Evolutionary conservation across 2,329 filamentous ascomycete species (phyloP).

Genomic region (Dichotomopilus funicola): DNA sequence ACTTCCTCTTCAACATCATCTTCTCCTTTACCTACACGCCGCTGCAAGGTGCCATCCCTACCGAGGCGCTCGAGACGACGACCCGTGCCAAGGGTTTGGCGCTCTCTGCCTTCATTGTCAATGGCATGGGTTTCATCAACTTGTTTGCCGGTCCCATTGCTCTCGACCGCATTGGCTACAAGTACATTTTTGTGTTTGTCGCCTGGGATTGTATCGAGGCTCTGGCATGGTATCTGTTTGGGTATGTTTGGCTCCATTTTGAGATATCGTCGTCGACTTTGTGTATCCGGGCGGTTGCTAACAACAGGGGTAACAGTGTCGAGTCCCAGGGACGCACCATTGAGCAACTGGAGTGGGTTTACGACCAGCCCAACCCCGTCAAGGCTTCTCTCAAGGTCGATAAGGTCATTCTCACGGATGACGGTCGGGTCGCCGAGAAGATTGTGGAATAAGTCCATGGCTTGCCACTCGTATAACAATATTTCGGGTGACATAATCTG

Average conservation of each 20-base stretch:
- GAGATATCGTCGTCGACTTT: not conserved
- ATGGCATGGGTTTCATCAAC: constrained; percentile 42
- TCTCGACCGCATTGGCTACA: constrained; percentile 37
- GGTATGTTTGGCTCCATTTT: constrained; percentile 29
- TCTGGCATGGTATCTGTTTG: constrained; percentile 39
- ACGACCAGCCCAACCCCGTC: constrained; percentile 43
- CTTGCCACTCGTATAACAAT: not conserved
- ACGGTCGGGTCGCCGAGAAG: constrained; percentile 42
- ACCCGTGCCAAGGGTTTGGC: constrained; percentile 43
- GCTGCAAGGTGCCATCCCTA: constrained; percentile 41
- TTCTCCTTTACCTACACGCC: constrained; percentile 47
- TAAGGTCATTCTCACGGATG: constrained; percentile 40
- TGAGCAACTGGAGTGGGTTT: constrained; percentile 45
- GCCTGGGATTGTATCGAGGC: constrained; percentile 41
- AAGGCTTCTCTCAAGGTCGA: constrained; percentile 43
- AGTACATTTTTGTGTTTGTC: constrained; percentile 42
- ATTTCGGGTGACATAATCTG: too few species aligned
- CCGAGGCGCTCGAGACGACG: constrained; percentile 43
- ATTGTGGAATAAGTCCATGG: constrained; percentile 23
- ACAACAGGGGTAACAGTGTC: constrained; percentile 30
- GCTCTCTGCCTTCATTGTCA: constrained; percentile 39
- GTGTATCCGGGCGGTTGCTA: not conserved
- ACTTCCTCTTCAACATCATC: constrained; percentile 44
- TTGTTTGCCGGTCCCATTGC: constrained; percentile 42
- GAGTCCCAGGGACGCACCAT: constrained; percentile 45